Conservation (phyloP, 129 eudicot species). For the Tanacetum coccineum region DNA sequence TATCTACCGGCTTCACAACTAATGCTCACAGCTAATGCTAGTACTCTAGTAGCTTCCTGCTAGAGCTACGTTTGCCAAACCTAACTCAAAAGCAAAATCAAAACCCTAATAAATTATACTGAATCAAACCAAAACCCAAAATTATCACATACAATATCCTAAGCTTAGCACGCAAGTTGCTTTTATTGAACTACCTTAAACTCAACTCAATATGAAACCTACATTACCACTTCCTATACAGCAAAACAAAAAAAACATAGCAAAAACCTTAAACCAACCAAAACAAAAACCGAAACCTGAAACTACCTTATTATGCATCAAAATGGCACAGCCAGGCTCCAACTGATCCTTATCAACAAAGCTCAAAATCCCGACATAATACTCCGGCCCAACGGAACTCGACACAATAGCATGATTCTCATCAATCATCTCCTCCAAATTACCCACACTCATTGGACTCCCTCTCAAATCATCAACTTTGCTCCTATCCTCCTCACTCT, state of each 20-base stretch:
- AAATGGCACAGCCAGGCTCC: constrained; percentile 90
- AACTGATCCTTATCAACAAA: constrained; percentile 95
- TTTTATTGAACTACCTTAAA: too few relatives aligned
- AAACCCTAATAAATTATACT: background rate
- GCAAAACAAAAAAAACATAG: background rate
- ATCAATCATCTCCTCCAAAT: constrained; percentile 88
- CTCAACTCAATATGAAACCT: too few relatives aligned
- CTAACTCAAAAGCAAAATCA: background rate
- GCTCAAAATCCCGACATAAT: constrained; percentile 85
- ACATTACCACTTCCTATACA: background rate
- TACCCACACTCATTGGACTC: constrained; percentile 96
- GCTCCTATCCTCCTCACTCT: constrained; percentile 82
- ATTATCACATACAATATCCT: too few relatives aligned
- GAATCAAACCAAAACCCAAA: background rate
- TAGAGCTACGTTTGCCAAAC: too few relatives aligned
- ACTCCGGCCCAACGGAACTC: constrained; percentile 94
- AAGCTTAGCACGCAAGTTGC: too few relatives aligned
- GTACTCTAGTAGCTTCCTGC: too few relatives aligned
- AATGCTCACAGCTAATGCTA: too few relatives aligned
- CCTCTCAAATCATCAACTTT: constrained; percentile 94
- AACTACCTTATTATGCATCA: constrained; percentile 92
- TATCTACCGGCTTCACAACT: too few relatives aligned
- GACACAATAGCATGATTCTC: constrained; percentile 97
- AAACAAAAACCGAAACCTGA: constrained; percentile 11
- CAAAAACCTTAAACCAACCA: background rate